Conservation (phyloP, 2,329 filamentous ascomycete species). For the Ceratocystis variospora region DNA sequence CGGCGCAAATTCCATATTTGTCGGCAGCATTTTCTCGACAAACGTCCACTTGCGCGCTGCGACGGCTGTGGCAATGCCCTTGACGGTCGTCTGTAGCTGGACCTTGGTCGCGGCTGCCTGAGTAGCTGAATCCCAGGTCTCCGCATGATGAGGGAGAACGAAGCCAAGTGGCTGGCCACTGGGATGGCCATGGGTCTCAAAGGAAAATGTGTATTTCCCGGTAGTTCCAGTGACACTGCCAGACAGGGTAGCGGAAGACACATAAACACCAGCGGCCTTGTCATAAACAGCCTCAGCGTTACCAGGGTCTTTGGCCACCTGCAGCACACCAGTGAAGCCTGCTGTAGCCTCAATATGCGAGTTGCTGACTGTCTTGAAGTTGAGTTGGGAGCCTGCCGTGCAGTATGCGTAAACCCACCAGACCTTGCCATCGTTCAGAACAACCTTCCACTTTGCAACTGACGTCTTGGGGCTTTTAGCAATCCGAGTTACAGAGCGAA, state of each 20-base stretch:
- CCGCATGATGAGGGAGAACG: conserved; percentile 71
- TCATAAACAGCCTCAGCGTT: conserved; percentile 58
- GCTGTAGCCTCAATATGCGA: conserved; percentile 49
- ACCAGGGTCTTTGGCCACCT: conserved; percentile 63
- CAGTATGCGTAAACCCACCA: conserved; percentile 73
- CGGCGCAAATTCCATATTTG: conserved; percentile 62
- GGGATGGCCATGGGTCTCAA: conserved; percentile 53
- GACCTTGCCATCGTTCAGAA: conserved; percentile 54
- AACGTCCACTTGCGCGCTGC: conserved; percentile 64
- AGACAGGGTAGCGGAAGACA: conserved; percentile 48
- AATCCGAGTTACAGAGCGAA: conserved; percentile 49
- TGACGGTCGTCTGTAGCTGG: conserved; percentile 66
- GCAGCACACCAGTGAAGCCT: conserved; percentile 64
- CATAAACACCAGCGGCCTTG: conserved; percentile 59
- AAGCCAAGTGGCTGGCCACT: conserved; percentile 61
- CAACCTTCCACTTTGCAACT: conserved; percentile 62
- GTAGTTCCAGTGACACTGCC: conserved; percentile 44
- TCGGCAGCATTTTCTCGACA: conserved; percentile 58
- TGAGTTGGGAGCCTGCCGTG: conserved; percentile 44
- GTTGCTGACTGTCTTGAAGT: conserved; percentile 55
- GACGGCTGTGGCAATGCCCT: conserved; percentile 64
- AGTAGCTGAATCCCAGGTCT: conserved; percentile 53
- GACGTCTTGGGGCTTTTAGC: conserved; percentile 44
- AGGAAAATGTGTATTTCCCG: conserved; percentile 62
- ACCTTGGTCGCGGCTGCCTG: conserved; percentile 40